Evolutionary conservation across 2,329 filamentous ascomycete genomes (phyloP).

Genomic region (Berkeleyomyces rouxiae): DNA sequence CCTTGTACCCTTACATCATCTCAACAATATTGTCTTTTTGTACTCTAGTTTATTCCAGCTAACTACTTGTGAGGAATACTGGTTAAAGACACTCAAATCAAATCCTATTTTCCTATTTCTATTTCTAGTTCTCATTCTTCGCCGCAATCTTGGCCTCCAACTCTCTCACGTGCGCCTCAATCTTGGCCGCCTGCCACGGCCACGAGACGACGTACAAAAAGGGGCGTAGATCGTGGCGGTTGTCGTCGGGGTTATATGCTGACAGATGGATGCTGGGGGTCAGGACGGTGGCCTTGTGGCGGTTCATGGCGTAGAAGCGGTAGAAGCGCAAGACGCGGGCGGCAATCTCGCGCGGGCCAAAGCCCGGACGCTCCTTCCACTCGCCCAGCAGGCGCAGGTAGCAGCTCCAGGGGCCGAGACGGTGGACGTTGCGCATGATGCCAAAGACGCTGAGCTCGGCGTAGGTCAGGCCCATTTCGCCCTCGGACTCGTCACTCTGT

Average conservation of each 20-base stretch:
- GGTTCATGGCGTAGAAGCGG: conserved; percentile 40
- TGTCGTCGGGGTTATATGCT: conserved; percentile 25
- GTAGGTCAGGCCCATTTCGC: conserved; percentile 30
- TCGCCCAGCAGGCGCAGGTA: conserved; percentile 25
- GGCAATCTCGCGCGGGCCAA: conserved; percentile 23
- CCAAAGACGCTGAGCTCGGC: conserved; percentile 25
- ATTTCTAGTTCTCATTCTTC: neutral
- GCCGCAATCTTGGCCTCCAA: conserved; percentile 19
- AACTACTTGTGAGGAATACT: too few species aligned
- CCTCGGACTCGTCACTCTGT: conserved; percentile 24
- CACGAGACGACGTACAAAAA: conserved; percentile 26
- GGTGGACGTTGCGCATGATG: conserved; percentile 25
- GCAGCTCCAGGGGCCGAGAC: conserved; percentile 25
- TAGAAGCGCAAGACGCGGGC: conserved; percentile 29
- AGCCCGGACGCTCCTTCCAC: conserved; percentile 21
- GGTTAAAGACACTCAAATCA: too few species aligned
- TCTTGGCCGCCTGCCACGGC: conserved; percentile 28
- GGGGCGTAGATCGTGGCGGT: conserved; percentile 25
- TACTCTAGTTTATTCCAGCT: too few species aligned
- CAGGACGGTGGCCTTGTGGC: conserved; percentile 46
- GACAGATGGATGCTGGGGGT: conserved; percentile 37
- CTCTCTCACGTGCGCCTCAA: conserved; percentile 22
- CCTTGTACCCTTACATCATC: too few species aligned
- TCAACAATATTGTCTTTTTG: neutral
- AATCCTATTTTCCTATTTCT: too few species aligned